phyloP scores from a whole-genome alignment of 768 basidiomycete genomes.

The Phlebiopsis flavidoalba region DNA sequence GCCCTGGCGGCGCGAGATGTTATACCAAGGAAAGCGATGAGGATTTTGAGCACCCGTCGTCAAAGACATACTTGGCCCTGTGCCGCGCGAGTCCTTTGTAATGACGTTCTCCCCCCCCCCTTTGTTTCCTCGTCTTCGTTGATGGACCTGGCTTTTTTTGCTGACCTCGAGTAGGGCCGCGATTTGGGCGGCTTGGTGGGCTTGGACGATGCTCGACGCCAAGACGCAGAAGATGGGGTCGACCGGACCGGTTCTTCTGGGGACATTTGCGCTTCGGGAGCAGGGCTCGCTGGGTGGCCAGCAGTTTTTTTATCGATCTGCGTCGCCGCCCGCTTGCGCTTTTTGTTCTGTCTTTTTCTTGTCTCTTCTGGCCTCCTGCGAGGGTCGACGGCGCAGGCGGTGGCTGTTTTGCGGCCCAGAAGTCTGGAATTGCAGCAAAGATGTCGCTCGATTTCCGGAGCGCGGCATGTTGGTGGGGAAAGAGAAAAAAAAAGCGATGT shows the following conservation, averaged over 20 bases:
- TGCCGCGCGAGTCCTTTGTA: conserved; percentile 75
- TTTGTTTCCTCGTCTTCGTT: conserved; percentile 36
- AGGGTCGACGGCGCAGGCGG: conserved; percentile 25
- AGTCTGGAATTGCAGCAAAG: conserved; percentile 46
- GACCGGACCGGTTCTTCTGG: conserved; percentile 62
- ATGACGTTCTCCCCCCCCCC: too few relatives aligned
- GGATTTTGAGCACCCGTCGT: conserved; percentile 1
- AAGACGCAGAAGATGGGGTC: conserved; percentile 52
- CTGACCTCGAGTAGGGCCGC: conserved; percentile 9
- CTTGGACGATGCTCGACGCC: conserved; percentile 15
- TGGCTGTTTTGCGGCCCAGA: conserved; percentile 8
- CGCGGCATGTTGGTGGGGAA: conserved; percentile 31
- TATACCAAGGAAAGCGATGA: conserved; percentile 4
- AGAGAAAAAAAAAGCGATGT: neutral
- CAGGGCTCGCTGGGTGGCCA: conserved; percentile 8
- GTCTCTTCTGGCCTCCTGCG: conserved; percentile 10
- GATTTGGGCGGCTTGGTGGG: conserved; percentile 31
- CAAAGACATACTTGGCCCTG: conserved; percentile 53
- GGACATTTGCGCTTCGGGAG: conserved; percentile 24
- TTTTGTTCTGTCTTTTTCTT: conserved; percentile 40
- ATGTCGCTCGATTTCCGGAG: conserved; percentile 88
- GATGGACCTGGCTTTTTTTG: conserved; percentile 24
- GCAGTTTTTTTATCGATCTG: conserved; percentile 10
- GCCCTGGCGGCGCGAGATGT: conserved; percentile 43
- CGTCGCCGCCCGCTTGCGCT: conserved; percentile 27